These are phyloP conservation scores for Lodderomyces orthopsilosis DNA, from an alignment of 1,139 yeast species.

Conservation along the genomic window DNA sequence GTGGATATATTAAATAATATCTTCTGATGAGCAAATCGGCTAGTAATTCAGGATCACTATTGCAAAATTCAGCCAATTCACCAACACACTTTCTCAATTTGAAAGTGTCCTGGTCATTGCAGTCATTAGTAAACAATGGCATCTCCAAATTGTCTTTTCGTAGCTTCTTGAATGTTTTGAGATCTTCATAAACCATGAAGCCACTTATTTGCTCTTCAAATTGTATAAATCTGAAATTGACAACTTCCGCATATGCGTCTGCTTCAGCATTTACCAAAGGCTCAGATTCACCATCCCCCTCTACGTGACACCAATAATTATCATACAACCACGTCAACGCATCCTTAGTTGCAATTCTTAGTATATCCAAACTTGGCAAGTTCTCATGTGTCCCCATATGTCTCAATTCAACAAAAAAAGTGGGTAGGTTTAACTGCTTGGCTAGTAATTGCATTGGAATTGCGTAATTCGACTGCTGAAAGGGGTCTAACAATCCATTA, in stretches of 20 bases:
- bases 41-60: conserved; percentile 11
- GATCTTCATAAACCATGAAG: conserved; percentile 14
- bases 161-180: conserved; percentile 34
- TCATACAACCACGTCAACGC: conserved; percentile 77
- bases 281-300: conserved; percentile 20
- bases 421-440: conserved; percentile 63
- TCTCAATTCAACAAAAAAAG: conserved; percentile 83
- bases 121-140: conserved; percentile 22
- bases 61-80: conserved; percentile 14
- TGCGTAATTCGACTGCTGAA: conserved; percentile 76
- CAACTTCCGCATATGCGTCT: conserved; percentile 1
- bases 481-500: conserved; percentile 86
- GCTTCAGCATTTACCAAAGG: neutral
- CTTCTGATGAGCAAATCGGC: conserved; percentile 21
- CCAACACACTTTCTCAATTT: conserved; percentile 24
- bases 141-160: conserved; percentile 46
- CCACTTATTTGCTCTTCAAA: conserved; percentile 4
- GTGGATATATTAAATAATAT: conserved; percentile 29
- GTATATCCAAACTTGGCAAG: conserved; percentile 66
- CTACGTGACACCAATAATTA: conserved; percentile 66
- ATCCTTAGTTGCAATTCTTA: conserved; percentile 53
- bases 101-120: conserved; percentile 21
- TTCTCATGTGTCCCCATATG: conserved; percentile 91
- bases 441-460: conserved; percentile 80
- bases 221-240: conserved; percentile 3